These are phyloP conservation scores for Spergularia bocconei DNA, from an alignment of 148 eudicot species.

Conservation along the genomic window DNA sequence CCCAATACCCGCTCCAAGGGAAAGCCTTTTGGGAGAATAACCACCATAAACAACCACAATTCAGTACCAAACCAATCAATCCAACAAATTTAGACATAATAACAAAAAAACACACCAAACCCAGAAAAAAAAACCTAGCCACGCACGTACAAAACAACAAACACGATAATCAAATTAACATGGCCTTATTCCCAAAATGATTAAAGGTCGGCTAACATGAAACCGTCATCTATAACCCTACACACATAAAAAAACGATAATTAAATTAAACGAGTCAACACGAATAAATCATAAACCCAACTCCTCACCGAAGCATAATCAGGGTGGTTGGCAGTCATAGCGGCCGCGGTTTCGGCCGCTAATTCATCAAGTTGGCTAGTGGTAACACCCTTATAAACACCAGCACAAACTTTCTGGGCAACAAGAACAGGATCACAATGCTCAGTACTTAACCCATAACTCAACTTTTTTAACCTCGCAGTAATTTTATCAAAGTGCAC, in stretches of 20 bases:
- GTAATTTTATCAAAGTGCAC: slow-evolving; percentile 86
- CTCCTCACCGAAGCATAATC: slow-evolving; percentile 70
- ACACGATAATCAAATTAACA: too few relatives aligned
- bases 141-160: too few relatives aligned
- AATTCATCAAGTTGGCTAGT: slow-evolving; percentile 86
- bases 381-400: slow-evolving; percentile 81
- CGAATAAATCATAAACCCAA: neutral
- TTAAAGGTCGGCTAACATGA: too few relatives aligned
- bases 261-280: neutral
- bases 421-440: slow-evolving; percentile 83
- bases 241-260: neutral
- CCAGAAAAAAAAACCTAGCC: too few relatives aligned
- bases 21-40: too few relatives aligned
- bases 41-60: too few relatives aligned
- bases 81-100: too few relatives aligned
- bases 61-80: too few relatives aligned
- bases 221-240: too few relatives aligned
- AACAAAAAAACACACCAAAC: too few relatives aligned
- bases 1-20: too few relatives aligned
- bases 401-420: slow-evolving; percentile 82
- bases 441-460: slow-evolving; percentile 75
- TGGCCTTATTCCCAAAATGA: too few relatives aligned
- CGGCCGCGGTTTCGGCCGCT: slow-evolving; percentile 91
- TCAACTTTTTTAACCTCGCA: slow-evolving; percentile 75
- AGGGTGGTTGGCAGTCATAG: slow-evolving; percentile 77